Base-by-base conservation (phyloP, 106 monocot genomes). In the Narthecium ossifragum region DNA sequence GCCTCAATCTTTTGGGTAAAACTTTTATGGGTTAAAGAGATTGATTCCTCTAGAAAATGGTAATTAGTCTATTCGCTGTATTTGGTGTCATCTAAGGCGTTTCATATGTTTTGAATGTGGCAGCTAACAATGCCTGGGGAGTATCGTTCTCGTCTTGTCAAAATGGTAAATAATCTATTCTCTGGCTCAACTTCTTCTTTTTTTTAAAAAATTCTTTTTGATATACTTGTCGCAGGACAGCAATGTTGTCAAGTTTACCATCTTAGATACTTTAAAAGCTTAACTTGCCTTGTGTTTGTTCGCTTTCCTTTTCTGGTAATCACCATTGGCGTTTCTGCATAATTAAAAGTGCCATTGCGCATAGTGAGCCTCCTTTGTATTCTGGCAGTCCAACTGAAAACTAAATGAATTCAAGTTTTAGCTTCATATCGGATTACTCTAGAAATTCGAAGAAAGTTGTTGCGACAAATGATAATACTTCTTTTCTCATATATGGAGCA, bases 101-200 rank as follows among this genome's bases (percentile, higher is more conserved):
- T 49, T 30, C 43, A 67, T 46, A 17, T 26, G 21, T 14, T 25
- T 58, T 30, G 31, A 11, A 20, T 28, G 29, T 57, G 70, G 54
- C 70, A 88, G 88, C 70, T 70, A 34, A 70, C 74, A 25, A 69
- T 83, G 64, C 57, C 76, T 26, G 80, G 70, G 31, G 88, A 88
- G 11, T 65, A 58, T 60, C 83, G 80, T 40, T 24, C 54, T 50
- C 83, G 88, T 55, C 79, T 88, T 47, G 61, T 69, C 27, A 88
- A 79, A 77, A 70, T 84, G 80, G 88, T 88, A 73, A 45, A 21
- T 9, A 25, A 22, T 17, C 40, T 18, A 23, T 66, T 56, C 8
- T 45, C 27, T 59, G 4, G 36, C 51, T 31, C 28, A 2, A 30
- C 18, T 2, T 55, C 2, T 28, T 7, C 25, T 18, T 11, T 15